A percentile compares a stretch with the other conserved stretches of the same genome.
These are phyloP conservation scores for Eucalyptus polyanthemos DNA, from an alignment of 345 rosid species.

Conservation along the genomic window DNA sequence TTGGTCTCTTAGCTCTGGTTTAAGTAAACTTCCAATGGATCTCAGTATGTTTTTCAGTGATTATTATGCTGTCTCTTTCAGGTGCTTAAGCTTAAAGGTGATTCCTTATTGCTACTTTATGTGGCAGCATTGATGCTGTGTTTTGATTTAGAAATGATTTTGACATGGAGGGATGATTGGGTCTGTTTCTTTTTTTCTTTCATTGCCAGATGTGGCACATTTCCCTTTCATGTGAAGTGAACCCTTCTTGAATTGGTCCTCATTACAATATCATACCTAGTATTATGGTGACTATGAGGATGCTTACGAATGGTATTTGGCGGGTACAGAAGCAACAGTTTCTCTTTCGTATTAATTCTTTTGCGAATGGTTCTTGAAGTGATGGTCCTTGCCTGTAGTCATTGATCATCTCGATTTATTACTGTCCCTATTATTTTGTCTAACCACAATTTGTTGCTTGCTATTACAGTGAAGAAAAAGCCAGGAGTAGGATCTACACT, in stretches of 20 bases:
- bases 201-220: neutral
- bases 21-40: neutral
- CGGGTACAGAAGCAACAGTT: neutral
- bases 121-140: too few relatives aligned
- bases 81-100: too few relatives aligned
- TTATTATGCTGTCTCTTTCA: too few relatives aligned
- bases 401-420: neutral
- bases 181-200: neutral
- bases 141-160: too few relatives aligned
- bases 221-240: neutral
- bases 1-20: neutral
- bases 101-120: too few relatives aligned
- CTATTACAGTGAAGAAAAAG: slow-evolving; percentile 65
- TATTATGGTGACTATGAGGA: neutral
- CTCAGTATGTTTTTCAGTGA: neutral
- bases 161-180: too few relatives aligned
- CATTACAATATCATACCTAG: neutral
- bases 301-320: neutral
- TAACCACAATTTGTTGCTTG: neutral
- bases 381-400: neutral
- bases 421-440: neutral
- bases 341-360: neutral
- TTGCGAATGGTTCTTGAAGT: neutral
- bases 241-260: neutral
- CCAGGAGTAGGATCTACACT: slow-evolving; percentile 72